Conservation (phyloP, 139 green algal genomes). For the Dunaliella primolecta region DNA sequence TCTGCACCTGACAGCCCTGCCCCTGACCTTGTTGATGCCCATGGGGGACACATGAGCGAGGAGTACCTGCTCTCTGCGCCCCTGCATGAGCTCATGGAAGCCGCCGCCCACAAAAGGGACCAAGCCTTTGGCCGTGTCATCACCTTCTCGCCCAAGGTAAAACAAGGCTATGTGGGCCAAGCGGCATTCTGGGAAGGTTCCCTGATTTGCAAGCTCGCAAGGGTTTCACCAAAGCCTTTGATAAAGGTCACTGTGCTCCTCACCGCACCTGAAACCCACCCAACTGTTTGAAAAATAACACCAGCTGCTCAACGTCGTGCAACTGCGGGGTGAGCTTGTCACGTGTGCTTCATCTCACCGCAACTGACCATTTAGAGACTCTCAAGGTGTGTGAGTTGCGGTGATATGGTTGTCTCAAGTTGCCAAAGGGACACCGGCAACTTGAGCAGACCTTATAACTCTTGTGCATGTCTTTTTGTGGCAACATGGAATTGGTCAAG, state of each 20-base stretch:
- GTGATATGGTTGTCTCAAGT: no score
- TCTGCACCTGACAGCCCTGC: background rate
- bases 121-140: slow-evolving; percentile 32
- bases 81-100: slow-evolving; percentile 43
- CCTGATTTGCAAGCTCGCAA: background rate
- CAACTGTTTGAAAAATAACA: background rate
- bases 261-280: no score
- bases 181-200: background rate
- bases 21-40: background rate
- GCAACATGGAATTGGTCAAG: no score
- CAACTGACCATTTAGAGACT: no score
- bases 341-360: no score
- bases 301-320: no score
- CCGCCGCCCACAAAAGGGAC: slow-evolving; percentile 36
- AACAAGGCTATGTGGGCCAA: background rate
- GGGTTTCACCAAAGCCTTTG: background rate
- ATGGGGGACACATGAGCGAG: background rate
- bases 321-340: background rate
- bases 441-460: no score
- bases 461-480: no score
- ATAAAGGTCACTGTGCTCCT: background rate
- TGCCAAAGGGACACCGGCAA: no score
- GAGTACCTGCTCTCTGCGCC: slow-evolving; percentile 28
- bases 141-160: slow-evolving; percentile 84
- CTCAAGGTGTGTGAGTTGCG: no score